These are phyloP conservation scores for Paraphaeosphaeria sporulosa DNA, from an alignment of 2,329 filamentous ascomycete species.

Conservation along the genomic window DNA sequence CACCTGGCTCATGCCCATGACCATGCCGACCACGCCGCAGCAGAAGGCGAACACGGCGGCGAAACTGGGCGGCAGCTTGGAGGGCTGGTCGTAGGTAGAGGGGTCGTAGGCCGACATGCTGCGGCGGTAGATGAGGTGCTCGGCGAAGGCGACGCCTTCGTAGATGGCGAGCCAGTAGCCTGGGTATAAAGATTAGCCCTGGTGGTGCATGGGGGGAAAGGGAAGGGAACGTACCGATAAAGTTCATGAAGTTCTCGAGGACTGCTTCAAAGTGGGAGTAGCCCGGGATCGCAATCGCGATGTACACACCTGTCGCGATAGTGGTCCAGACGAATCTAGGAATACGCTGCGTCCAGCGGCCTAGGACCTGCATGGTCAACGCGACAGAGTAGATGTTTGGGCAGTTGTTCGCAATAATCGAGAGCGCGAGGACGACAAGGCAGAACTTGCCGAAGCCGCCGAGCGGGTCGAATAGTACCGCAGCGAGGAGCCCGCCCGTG, in stretches of 20 bases:
- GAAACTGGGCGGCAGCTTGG: constrained; percentile 67
- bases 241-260: constrained; percentile 73
- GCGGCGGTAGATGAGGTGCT: constrained; percentile 73
- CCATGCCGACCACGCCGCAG: constrained; percentile 70
- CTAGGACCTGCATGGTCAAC: constrained; percentile 72
- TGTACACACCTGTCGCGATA: constrained; percentile 68
- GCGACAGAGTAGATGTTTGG: constrained; percentile 73
- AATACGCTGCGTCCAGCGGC: constrained; percentile 64
- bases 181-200: constrained; percentile 32
- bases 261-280: constrained; percentile 70
- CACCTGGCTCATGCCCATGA: constrained; percentile 73
- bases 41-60: constrained; percentile 70
- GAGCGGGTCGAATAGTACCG: constrained; percentile 68
- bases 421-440: constrained; percentile 69
- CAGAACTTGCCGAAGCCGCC: constrained; percentile 78
- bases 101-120: constrained; percentile 67
- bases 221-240: constrained; percentile 30
- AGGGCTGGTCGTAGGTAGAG: constrained; percentile 64
- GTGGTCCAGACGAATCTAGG: constrained; percentile 74
- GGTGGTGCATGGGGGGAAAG: neutral
- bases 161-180: constrained; percentile 81
- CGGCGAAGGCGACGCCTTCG: constrained; percentile 68
- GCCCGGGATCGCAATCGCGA: constrained; percentile 74
- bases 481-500: constrained; percentile 72
- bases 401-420: constrained; percentile 74